Base-by-base conservation (phyloP, 495 filamentous ascomycete species). In the Hypoxylon lienhwacheense region DNA sequence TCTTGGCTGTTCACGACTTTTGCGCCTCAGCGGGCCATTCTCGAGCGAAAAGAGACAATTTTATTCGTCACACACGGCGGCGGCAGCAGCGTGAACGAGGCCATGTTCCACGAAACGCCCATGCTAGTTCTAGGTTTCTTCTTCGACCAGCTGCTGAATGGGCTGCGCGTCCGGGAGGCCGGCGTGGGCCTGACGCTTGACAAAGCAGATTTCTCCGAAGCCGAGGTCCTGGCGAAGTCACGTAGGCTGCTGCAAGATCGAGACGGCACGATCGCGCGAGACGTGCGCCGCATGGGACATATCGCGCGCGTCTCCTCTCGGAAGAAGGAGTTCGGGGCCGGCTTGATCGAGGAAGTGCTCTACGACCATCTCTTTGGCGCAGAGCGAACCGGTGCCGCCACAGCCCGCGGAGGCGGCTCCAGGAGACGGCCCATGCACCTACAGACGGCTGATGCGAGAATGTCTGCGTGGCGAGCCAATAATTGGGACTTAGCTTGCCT, bases 371-470 rank as follows among this genome's bases (percentile, higher is more conserved):
- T 66, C 22, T 47, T 67, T 24, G 53, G 68, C 14, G 39, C 42
- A 4, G 25, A 31, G 19, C 25, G 16, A 15, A 32, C 32, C 11
- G 26, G 63, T 16, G 43, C 15, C 39, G 40, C 15, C 39, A 45
- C 44, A 12, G 34, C 33, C 36, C 11, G 25, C 33, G 44, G 21
- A 47, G 63, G 44, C 48, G 46, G 26, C 35, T 12, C 45, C 52
- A 44, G 36, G 61, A 21, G 48, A 15, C 58, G 65, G 11, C 66
- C 67, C 6, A 70, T 68, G 69, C 70, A 76, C 47, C 53, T 73
- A 39, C 67, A 73, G 60, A 74, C 71, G 4, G 71, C 73, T 2
- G 73, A 73, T 62, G 63, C 59, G 33, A 58, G 71, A 19, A 76
- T 74, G 66, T 48, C 70, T 1, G 35, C 40, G 6, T 70, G 53